These are phyloP conservation scores for Penicillium maclennaniae DNA, from an alignment of 495 filamentous ascomycete genomes.

Conservation along the genomic window DNA sequence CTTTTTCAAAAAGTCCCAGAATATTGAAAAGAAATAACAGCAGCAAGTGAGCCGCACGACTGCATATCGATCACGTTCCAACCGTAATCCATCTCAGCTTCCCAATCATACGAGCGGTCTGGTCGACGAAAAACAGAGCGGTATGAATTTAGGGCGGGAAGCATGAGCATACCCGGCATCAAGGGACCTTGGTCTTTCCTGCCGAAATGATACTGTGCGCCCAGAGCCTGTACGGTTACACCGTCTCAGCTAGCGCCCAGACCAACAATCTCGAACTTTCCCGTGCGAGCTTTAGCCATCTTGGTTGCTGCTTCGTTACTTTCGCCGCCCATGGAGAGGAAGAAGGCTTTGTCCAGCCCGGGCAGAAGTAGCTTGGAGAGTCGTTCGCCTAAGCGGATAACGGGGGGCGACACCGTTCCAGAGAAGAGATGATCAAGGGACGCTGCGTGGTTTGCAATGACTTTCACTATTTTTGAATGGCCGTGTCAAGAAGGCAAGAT, in stretches of 20 bases:
- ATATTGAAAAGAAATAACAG: too few relatives aligned
- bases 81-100: conserved; percentile 51
- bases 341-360: conserved; percentile 50
- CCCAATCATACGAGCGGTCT: conserved; percentile 55
- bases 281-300: conserved; percentile 54
- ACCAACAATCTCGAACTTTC: conserved; percentile 54
- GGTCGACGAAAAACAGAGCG: conserved; percentile 46
- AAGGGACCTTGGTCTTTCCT: conserved; percentile 36
- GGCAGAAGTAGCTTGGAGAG: conserved; percentile 41
- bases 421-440: conserved; percentile 52
- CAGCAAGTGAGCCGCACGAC: conserved; percentile 52
- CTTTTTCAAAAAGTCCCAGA: too few relatives aligned
- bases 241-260: conserved; percentile 54
- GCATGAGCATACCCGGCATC: conserved; percentile 38
- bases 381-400: conserved; percentile 43
- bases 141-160: conserved; percentile 53
- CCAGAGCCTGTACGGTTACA: conserved; percentile 39
- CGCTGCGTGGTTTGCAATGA: conserved; percentile 38
- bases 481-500: conserved; percentile 54
- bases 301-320: conserved; percentile 53
- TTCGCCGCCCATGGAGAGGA: conserved; percentile 53
- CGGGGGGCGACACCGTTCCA: conserved; percentile 52
- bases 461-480: conserved; percentile 52
- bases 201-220: conserved; percentile 46
- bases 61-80: conserved; percentile 50